Evolutionary conservation across 2,329 filamentous ascomycete genomes (phyloP).

Genomic region (Neoarthrinium moseri): DNA sequence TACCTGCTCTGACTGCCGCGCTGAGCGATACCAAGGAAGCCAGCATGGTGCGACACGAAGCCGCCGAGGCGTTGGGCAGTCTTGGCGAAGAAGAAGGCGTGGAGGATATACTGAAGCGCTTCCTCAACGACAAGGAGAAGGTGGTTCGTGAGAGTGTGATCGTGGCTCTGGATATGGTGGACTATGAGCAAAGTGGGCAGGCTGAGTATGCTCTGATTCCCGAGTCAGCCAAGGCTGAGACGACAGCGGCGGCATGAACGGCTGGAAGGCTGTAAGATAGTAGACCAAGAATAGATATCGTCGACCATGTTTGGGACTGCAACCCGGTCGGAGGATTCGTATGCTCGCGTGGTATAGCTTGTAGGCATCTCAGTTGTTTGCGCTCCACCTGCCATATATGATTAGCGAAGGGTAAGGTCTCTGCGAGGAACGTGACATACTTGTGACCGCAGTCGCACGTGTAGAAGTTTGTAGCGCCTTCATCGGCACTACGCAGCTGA

Average conservation of each 20-base stretch:
- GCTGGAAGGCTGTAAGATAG: conserved; percentile 16
- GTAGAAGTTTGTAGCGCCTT: conserved; percentile 92
- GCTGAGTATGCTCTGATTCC: conserved; percentile 91
- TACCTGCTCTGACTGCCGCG: conserved; percentile 78
- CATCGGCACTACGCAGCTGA: conserved; percentile 88
- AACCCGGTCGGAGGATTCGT: background rate
- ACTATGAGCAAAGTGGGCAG: conserved; percentile 88
- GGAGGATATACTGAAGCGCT: conserved; percentile 77
- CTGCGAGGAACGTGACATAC: conserved; percentile 45
- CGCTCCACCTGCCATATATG: conserved; percentile 14
- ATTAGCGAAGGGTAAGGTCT: conserved; percentile 11
- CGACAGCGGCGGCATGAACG: conserved; percentile 32
- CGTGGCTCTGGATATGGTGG: conserved; percentile 96
- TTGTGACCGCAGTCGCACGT: conserved; percentile 83
- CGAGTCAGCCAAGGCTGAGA: conserved; percentile 47
- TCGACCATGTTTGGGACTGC: background rate
- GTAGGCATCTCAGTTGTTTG: conserved; percentile 43
- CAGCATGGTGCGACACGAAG: conserved; percentile 97
- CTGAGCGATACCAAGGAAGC: conserved; percentile 78
- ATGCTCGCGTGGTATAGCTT: background rate
- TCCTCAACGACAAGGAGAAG: conserved; percentile 85
- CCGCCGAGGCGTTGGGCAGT: conserved; percentile 91
- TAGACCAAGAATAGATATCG: conserved; percentile 15
- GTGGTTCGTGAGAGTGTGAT: conserved; percentile 94
- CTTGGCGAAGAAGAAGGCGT: conserved; percentile 92